phyloP scores from a whole-genome alignment of 2,329 filamentous ascomycete genomes.

The Xylaria sp. region DNA sequence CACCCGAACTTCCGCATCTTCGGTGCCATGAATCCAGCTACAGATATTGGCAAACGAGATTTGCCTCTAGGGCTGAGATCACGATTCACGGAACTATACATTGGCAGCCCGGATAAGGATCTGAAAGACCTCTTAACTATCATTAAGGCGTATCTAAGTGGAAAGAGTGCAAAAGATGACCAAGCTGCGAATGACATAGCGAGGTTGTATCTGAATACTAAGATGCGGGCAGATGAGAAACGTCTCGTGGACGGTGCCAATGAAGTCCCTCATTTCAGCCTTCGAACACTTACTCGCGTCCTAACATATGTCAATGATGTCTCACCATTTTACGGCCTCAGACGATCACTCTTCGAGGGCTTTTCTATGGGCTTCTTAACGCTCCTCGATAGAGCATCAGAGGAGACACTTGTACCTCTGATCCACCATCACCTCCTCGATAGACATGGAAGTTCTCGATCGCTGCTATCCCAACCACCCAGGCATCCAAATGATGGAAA shows the following conservation, averaged over 20 bases:
- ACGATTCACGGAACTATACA: conserved; percentile 95
- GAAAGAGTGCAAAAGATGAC: conserved; percentile 75
- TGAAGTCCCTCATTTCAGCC: conserved; percentile 95
- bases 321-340: conserved; percentile 82
- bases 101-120: conserved; percentile 88
- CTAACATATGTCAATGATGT: conserved; percentile 90
- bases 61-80: conserved; percentile 88
- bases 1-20: conserved; percentile 96
- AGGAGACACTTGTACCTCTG: conserved; percentile 79
- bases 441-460: conserved; percentile 73
- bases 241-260: conserved; percentile 93
- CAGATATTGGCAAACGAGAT: conserved; percentile 95
- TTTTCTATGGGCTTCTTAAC: conserved; percentile 99
- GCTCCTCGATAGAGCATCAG: conserved; percentile 83
- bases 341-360: conserved; percentile 89
- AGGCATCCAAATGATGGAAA: conserved; percentile 80
- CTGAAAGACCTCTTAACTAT: conserved; percentile 87
- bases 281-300: conserved; percentile 91
- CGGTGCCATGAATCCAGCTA: conserved; percentile 98
- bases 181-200: conserved; percentile 84
- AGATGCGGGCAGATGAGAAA: conserved; percentile 82
- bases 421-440: conserved; percentile 84
- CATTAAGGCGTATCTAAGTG: conserved; percentile 86
- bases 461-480: conserved; percentile 81
- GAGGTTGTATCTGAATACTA: conserved; percentile 87